Conservation (phyloP, 768 basidiomycete species). For the Phanerochaete carnosa region DNA sequence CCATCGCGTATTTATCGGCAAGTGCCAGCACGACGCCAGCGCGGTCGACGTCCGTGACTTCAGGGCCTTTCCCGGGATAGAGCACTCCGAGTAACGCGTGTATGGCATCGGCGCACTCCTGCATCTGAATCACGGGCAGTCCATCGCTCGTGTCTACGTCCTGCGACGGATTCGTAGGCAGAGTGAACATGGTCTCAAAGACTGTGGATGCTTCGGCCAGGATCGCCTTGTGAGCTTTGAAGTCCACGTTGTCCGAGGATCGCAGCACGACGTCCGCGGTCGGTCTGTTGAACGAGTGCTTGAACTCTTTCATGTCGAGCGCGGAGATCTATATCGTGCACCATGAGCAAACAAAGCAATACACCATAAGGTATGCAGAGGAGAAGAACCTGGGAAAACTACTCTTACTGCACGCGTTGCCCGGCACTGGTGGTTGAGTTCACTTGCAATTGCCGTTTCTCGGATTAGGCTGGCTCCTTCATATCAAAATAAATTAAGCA, state of each 20-base stretch:
- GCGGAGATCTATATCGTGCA: too few species aligned
- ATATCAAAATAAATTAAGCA: too few species aligned
- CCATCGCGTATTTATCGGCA: slow-evolving; percentile 8
- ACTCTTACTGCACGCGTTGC: too few species aligned
- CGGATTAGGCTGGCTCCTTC: too few species aligned
- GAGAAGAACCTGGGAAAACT: too few species aligned
- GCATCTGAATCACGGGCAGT: background rate
- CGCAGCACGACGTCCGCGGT: slow-evolving; percentile 47
- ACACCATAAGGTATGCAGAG: too few species aligned
- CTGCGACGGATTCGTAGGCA: too few species aligned
- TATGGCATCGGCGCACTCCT: background rate
- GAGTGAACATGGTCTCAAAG: slow-evolving; percentile 49
- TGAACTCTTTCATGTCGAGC: too few species aligned
- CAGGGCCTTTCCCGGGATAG: background rate
- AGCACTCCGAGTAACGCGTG: background rate
- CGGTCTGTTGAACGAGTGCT: slow-evolving; percentile 13
- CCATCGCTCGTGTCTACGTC: too few species aligned
- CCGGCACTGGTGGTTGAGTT: too few species aligned
- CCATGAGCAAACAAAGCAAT: too few species aligned
- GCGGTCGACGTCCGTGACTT: background rate
- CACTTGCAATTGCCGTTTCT: too few species aligned
- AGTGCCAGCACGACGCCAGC: background rate
- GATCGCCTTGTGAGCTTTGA: slow-evolving; percentile 50
- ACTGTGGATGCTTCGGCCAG: slow-evolving; percentile 56
- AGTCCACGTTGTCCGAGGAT: slow-evolving; percentile 47